A percentile compares a stretch with the other conserved stretches of the same genome.
Evolutionary conservation across 2,329 filamentous ascomycete species (phyloP).

Genomic region (Cryphonectria radicalis): DNA sequence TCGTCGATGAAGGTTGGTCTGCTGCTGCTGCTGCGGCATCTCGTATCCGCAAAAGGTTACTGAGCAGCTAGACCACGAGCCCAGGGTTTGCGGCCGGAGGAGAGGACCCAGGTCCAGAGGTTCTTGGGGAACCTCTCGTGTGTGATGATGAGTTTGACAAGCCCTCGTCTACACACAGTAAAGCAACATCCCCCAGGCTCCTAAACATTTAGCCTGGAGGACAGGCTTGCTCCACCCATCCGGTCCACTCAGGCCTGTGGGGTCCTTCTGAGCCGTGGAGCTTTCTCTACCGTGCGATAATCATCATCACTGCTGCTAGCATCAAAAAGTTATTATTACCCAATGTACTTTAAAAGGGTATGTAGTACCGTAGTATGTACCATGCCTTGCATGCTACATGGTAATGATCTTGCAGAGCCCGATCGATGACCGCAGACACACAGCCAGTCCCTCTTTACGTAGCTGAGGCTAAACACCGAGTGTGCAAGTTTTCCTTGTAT

Average conservation of each 20-base stretch:
- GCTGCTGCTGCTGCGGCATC: conserved; percentile 1
- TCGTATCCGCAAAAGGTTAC: neutral
- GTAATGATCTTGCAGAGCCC: neutral
- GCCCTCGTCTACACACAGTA: conserved; percentile 30
- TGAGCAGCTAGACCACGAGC: neutral
- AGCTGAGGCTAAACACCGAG: neutral
- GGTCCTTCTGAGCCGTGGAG: neutral
- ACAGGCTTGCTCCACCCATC: conserved; percentile 41
- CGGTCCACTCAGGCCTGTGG: conserved; percentile 2
- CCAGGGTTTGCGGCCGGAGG: neutral
- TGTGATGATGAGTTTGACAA: neutral
- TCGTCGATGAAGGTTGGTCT: conserved; percentile 14
- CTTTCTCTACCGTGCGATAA: conserved; percentile 6
- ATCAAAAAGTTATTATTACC: neutral
- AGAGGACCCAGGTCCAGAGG: neutral
- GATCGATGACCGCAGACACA: neutral
- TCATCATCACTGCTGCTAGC: neutral
- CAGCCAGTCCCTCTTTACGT: neutral
- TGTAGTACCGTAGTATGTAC: neutral
- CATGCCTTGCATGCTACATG: neutral
- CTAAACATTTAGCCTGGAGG: conserved; percentile 48
- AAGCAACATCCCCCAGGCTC: conserved; percentile 28
- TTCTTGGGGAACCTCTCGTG: neutral
- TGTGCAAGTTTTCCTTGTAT: neutral
- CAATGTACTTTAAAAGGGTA: neutral